Conservation (phyloP, 768 basidiomycete genomes). For the Mycena chlorophos region DNA sequence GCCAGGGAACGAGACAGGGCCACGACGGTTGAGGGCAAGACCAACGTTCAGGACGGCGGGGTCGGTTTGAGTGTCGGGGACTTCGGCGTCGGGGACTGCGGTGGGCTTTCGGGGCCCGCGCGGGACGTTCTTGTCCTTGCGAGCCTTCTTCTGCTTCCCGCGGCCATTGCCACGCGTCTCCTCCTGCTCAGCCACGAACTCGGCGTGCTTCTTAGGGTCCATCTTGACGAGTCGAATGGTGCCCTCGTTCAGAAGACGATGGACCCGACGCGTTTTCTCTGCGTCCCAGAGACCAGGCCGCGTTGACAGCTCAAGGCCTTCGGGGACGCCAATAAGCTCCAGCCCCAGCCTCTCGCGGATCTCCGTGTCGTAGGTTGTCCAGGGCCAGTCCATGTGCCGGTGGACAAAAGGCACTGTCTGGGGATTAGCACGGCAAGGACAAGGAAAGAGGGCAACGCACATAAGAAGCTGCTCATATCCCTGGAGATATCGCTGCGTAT, state of each 20-base stretch:
- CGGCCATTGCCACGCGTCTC: background rate
- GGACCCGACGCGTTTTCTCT: background rate
- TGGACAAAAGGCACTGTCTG: background rate
- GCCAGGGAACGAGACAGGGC: too few species aligned
- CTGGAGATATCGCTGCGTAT: background rate
- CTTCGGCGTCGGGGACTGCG: too few species aligned
- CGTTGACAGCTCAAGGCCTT: background rate
- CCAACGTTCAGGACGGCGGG: too few species aligned
- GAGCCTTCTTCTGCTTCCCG: background rate
- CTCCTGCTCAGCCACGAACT: background rate
- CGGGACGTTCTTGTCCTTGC: background rate
- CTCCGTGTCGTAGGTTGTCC: background rate
- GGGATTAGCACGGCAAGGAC: background rate
- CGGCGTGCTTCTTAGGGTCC: background rate
- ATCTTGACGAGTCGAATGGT: background rate
- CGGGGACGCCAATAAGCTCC: background rate
- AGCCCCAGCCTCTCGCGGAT: background rate
- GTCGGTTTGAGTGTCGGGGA: too few species aligned
- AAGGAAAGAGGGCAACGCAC: background rate
- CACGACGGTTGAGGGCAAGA: too few species aligned
- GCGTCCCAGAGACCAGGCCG: background rate
- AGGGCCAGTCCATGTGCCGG: background rate
- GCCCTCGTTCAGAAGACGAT: background rate
- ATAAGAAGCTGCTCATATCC: background rate
- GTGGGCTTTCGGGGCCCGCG: background rate